Evolutionary conservation across 2,329 filamentous ascomycete species (phyloP).

Genomic region (Xylariaceae sp.): DNA sequence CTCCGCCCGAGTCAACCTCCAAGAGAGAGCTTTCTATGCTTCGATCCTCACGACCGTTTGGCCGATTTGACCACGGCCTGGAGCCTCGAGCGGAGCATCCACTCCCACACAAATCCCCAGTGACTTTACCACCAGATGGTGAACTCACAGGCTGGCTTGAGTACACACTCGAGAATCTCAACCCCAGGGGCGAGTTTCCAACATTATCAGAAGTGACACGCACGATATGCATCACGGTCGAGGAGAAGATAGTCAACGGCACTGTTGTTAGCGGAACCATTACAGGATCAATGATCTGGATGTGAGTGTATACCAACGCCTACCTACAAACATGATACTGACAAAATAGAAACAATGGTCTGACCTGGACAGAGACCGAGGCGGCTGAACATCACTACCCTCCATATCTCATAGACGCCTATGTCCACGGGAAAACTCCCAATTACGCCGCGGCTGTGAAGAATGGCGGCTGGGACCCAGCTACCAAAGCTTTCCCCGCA

Average conservation of each 20-base stretch:
- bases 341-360: slow-evolving; percentile 34
- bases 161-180: slow-evolving; percentile 41
- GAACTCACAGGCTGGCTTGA: slow-evolving; percentile 38
- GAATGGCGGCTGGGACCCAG: slow-evolving; percentile 52
- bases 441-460: slow-evolving; percentile 47
- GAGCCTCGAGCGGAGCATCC: neutral
- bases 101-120: slow-evolving; percentile 27
- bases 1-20: slow-evolving; percentile 7
- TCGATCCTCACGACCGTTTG: neutral
- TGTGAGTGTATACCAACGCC: slow-evolving; percentile 22
- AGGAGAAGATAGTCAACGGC: slow-evolving; percentile 35
- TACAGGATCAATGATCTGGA: slow-evolving; percentile 34
- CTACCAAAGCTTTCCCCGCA: slow-evolving; percentile 47
- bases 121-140: slow-evolving; percentile 33
- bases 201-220: slow-evolving; percentile 45
- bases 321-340: neutral
- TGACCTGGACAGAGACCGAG: slow-evolving; percentile 41
- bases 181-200: slow-evolving; percentile 32
- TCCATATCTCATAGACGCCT: slow-evolving; percentile 52
- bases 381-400: slow-evolving; percentile 19
- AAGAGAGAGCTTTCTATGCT: neutral
- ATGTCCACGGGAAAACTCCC: slow-evolving; percentile 47
- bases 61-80: too few relatives aligned
- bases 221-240: slow-evolving; percentile 44
- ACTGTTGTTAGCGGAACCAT: slow-evolving; percentile 24